Evolutionary conservation across 148 eudicot species (phyloP), one percentile per base, ranked within the genome.

Genomic region (Fagopyrum tataricum): DNA sequence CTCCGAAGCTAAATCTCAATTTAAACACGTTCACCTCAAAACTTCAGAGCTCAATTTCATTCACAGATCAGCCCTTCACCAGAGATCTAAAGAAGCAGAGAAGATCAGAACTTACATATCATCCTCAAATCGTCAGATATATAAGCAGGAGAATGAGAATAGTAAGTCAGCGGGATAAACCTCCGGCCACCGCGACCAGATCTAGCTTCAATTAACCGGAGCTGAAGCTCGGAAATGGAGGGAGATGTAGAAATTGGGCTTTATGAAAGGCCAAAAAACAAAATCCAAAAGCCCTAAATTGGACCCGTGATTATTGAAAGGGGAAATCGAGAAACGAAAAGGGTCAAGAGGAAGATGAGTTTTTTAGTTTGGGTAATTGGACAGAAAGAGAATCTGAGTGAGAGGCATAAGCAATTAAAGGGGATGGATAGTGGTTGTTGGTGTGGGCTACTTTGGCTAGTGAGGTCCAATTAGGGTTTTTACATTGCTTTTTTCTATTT

Each of bases 391-490:
- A 55, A 55, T 55, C 24, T 17, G 5, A 5, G 8, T 55, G 62
- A 21, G 62, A 55, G 31, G 62, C 31, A 26, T n/a, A 26, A 55
- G 62, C 3, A 55, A 55, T 55, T 55, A 55, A 55, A 55, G 21
- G 62, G 62, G 26, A 31, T 31, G 24, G 56, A 55, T 55, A 55
- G 62, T 55, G 62, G 62, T 55, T 21, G 26, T 55, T 55, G 37
- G 37, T 31, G 62, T 55, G 62, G 62, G 62, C 62, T 51, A 51
- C 56, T 51, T 48, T 48, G 15, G 52, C 52, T 53, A 53, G 21
- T 18, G 21, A 21, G 62, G 62, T 55, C 62, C 62, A 55, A 55
- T 20, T 55, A 18, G 62, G 62, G 62, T 21, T 55, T n/a, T 55
- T 20, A 55, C 62, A 20, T 9, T 18, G 26, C 21, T 55, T 55